phyloP scores from a whole-genome alignment of 2,329 filamentous ascomycete species.

The Ophiostoma australiae region DNA sequence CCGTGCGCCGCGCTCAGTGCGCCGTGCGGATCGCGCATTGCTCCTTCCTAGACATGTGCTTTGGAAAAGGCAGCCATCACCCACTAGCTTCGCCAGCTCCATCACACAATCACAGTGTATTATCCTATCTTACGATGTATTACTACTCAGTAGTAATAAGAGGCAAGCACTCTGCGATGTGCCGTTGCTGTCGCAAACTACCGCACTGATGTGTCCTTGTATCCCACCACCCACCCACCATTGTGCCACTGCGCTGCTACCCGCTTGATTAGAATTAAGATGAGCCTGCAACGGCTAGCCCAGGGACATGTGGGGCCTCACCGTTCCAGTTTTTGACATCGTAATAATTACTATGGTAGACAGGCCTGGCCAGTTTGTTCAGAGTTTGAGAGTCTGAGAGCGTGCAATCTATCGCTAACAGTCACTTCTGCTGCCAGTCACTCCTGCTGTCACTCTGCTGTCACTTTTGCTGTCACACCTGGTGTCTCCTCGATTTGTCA shows the following conservation, averaged over 20 bases:
- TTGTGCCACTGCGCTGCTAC: neutral
- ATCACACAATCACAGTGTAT: neutral
- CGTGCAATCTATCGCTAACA: neutral
- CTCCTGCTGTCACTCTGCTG: too few relatives aligned
- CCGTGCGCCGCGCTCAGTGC: neutral
- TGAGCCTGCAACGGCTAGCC: constrained; percentile 8
- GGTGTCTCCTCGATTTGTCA: neutral
- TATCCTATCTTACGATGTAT: neutral
- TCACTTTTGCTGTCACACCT: too few relatives aligned
- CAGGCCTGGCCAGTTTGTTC: neutral
- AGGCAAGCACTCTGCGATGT: neutral
- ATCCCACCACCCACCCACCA: neutral
- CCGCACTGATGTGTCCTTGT: neutral
- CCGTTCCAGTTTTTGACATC: neutral
- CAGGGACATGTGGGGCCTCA: constrained; percentile 4
- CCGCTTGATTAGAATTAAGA: constrained; percentile 10
- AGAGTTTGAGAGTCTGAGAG: neutral
- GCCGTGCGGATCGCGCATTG: neutral
- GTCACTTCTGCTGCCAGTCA: too few relatives aligned
- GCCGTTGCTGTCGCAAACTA: neutral
- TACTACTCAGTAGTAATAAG: neutral
- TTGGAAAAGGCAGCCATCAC: neutral
- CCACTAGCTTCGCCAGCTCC: neutral
- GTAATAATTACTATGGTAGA: neutral
- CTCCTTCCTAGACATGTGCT: neutral